Base-by-base conservation (phyloP, 2,329 filamentous ascomycete species). In the Fusarium sp. region DNA sequence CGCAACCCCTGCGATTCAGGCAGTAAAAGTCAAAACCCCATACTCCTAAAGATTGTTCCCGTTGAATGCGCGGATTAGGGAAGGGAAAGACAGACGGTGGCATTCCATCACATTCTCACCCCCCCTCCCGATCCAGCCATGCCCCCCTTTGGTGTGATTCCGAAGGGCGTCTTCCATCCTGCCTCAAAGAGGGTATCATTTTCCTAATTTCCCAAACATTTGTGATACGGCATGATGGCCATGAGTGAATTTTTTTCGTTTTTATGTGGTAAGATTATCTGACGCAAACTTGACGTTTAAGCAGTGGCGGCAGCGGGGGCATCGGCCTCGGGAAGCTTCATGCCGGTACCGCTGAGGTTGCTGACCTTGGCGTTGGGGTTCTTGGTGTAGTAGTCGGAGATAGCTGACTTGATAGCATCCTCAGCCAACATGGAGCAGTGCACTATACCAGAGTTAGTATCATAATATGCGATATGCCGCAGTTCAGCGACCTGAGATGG, bases 371-470 rank as follows among this genome's bases (percentile, higher is more conserved):
- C 89, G 68, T 91, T 90, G 63, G 93, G 93, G 83, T 97, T 96
- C 87, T 95, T 96, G 79, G 89, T 92, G 83, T 96, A 93, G 85
- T 96, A 97, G 80, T 97, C 94, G 63, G 90, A 91, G 78, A 97
- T 96, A 75, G 93, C 93, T 49, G 92, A 93, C 83, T 96, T 95
- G 86, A 97, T 97, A 70, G 93, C 93, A 78, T 97, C 93, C 81
- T 97, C 93, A 25, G 93, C 93, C 71, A 97, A 88, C 92, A 97
- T 96, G 56, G 92, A 95, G 86, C 93, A 97, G 83, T 97, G 93
- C 46, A 97, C 92, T 94, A 73, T 46, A 45, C 38, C 5, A n/a
- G 4, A 56, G 50, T 82, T 74, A 83, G 77, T 32, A 58, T 49
- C 70, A 68, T 57, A 44, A 49, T 59, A 51, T 34, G 46, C 46